phyloP scores from a whole-genome alignment of 306 rosid species.

The Aeschynomene evenia region DNA sequence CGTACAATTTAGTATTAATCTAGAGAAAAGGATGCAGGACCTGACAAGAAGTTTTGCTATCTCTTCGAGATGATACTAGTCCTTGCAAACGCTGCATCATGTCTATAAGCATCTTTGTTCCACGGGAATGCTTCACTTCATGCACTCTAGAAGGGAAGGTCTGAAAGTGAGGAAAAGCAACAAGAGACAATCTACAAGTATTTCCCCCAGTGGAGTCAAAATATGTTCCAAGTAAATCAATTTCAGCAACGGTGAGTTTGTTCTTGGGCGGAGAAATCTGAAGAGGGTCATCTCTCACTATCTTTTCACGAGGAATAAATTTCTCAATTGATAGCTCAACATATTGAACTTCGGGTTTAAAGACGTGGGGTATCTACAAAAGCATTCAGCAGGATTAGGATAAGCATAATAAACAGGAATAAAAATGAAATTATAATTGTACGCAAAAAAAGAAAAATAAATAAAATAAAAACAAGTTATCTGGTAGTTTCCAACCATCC shows the following conservation, averaged over 20 bases:
- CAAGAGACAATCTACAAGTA: slow-evolving; percentile 72
- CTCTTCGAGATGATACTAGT: slow-evolving; percentile 34
- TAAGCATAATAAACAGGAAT: slow-evolving; percentile 17
- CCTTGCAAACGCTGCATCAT: slow-evolving; percentile 68
- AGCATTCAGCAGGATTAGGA: slow-evolving; percentile 18
- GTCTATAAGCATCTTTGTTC: slow-evolving; percentile 69
- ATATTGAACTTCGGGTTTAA: slow-evolving; percentile 74
- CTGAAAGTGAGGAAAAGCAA: slow-evolving; percentile 90
- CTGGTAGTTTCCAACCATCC: slow-evolving; percentile 68
- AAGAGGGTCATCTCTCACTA: slow-evolving; percentile 45
- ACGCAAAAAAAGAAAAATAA: neutral
- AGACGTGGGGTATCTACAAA: slow-evolving; percentile 65
- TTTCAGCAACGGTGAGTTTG: slow-evolving; percentile 60
- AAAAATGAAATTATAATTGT: neutral
- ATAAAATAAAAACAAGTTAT: neutral
- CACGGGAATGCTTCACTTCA: slow-evolving; percentile 66
- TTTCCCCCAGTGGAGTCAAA: slow-evolving; percentile 49
- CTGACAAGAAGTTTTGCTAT: slow-evolving; percentile 47
- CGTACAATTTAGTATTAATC: slow-evolving; percentile 19
- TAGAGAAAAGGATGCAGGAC: slow-evolving; percentile 40
- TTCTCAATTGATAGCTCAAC: slow-evolving; percentile 79
- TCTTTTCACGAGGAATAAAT: slow-evolving; percentile 74
- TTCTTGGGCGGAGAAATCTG: slow-evolving; percentile 40
- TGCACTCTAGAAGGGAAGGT: slow-evolving; percentile 78
- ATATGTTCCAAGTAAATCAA: slow-evolving; percentile 57